Conservation (phyloP, 1,284 basidiomycete genomes). For the Papiliotrema laurentii region DNA sequence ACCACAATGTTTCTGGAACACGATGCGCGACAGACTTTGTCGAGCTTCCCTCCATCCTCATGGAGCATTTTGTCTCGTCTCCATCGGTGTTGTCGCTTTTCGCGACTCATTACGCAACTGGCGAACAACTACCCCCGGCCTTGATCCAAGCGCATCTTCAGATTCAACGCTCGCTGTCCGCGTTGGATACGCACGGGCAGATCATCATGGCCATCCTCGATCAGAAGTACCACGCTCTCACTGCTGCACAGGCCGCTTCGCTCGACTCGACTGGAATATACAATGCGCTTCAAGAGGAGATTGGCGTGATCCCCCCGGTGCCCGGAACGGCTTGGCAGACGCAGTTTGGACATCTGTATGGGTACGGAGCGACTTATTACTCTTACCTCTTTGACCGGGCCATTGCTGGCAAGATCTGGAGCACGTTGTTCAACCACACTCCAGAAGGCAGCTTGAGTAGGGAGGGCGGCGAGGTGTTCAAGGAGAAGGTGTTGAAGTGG, state of each 20-base stretch:
- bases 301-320: slow-evolving; percentile 75
- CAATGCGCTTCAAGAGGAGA: slow-evolving; percentile 60
- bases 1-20: slow-evolving; percentile 96
- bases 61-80: slow-evolving; percentile 92
- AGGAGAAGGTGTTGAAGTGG: slow-evolving; percentile 66
- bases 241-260: slow-evolving; percentile 16
- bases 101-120: slow-evolving; percentile 55
- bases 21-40: slow-evolving; percentile 99
- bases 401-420: slow-evolving; percentile 87
- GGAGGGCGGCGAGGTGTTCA: slow-evolving; percentile 71
- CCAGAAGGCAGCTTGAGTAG: slow-evolving; percentile 51
- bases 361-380: slow-evolving; percentile 97
- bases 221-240: slow-evolving; percentile 77
- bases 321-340: slow-evolving; percentile 85
- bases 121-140: slow-evolving; percentile 66
- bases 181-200: slow-evolving; percentile 79
- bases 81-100: slow-evolving; percentile 78
- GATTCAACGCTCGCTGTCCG: slow-evolving; percentile 48
- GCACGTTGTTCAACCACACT: slow-evolving; percentile 60
- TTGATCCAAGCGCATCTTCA: slow-evolving; percentile 48
- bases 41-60: slow-evolving; percentile 94
- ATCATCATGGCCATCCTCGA: slow-evolving; percentile 87
- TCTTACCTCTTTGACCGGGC: slow-evolving; percentile 94
- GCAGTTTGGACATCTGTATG: slow-evolving; percentile 91
- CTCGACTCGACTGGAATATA: slow-evolving; percentile 68